Percentiles rank a stretch among this genome's conserved stretches.
These are phyloP conservation scores for Aspergillus indologenus DNA, from an alignment of 495 filamentous ascomycete genomes.

Conservation along the genomic window DNA sequence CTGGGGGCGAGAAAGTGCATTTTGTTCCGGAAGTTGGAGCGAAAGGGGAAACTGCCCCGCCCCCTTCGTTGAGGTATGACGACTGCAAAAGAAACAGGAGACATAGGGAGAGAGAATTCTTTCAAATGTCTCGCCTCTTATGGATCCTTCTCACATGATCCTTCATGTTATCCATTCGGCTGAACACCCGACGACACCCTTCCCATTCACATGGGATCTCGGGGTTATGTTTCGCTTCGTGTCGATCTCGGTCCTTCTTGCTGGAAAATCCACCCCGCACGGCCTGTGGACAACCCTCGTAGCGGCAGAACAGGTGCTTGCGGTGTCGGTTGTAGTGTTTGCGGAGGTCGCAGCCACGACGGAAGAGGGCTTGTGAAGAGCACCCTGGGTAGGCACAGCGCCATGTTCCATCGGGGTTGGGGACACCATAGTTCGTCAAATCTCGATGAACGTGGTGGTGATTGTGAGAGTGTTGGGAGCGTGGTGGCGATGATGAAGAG, in stretches of 20 bases:
- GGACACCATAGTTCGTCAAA: slow-evolving; percentile 27
- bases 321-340: slow-evolving; percentile 64
- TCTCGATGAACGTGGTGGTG: background rate
- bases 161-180: slow-evolving; percentile 64
- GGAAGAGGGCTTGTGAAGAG: slow-evolving; percentile 53
- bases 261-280: slow-evolving; percentile 58
- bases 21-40: background rate
- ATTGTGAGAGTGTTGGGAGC: background rate
- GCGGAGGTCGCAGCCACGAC: slow-evolving; percentile 59
- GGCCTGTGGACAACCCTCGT: slow-evolving; percentile 57
- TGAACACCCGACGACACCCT: slow-evolving; percentile 58
- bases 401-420: slow-evolving; percentile 40
- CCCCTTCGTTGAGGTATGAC: background rate
- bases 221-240: slow-evolving; percentile 64
- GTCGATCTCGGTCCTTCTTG: slow-evolving; percentile 60
- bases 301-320: slow-evolving; percentile 61
- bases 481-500: slow-evolving; percentile 2
- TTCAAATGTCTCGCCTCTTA: slow-evolving; percentile 16
- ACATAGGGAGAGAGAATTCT: background rate
- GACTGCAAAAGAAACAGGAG: background rate
- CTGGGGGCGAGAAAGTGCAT: background rate
- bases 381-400: slow-evolving; percentile 58
- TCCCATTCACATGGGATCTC: slow-evolving; percentile 56
- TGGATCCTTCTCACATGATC: slow-evolving; percentile 54
- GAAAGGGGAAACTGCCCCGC: no score